Evolutionary conservation across 2,329 filamentous ascomycete species (phyloP).

Genomic region (Byssoonygena ceratinophila): DNA sequence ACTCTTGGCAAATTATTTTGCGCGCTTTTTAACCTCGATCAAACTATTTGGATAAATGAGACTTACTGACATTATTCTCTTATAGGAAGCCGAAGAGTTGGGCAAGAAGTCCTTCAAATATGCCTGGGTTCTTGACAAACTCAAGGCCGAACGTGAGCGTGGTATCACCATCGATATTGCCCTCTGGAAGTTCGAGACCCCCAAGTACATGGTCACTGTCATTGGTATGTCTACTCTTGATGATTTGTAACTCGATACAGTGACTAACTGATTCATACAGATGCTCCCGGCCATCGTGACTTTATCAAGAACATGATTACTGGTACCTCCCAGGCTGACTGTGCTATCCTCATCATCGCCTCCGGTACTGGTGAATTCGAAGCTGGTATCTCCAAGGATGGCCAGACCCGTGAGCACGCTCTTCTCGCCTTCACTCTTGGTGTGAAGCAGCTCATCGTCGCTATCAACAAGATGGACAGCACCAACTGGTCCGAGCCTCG

Average conservation of each 20-base stretch:
- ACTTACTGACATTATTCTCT: slow-evolving; percentile 19
- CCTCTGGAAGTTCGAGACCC: slow-evolving; percentile 99
- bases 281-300: slow-evolving; percentile 99
- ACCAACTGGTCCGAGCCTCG: slow-evolving; percentile 94
- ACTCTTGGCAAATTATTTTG: not conserved
- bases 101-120: slow-evolving; percentile 99
- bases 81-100: slow-evolving; percentile 90
- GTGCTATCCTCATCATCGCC: slow-evolving; percentile 99
- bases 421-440: slow-evolving; percentile 99
- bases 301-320: slow-evolving; percentile 99
- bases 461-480: slow-evolving; percentile 99
- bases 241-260: not conserved
- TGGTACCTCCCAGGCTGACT: slow-evolving; percentile 99
- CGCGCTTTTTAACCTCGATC: not conserved
- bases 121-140: slow-evolving; percentile 99
- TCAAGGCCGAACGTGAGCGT: slow-evolving; percentile 99
- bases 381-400: slow-evolving; percentile 99
- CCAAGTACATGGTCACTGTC: slow-evolving; percentile 95
- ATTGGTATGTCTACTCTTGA: slow-evolving; percentile 56
- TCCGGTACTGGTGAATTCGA: slow-evolving; percentile 99
- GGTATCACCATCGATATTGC: slow-evolving; percentile 99
- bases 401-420: slow-evolving; percentile 99
- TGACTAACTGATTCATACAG: slow-evolving; percentile 32
- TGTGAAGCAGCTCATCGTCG: slow-evolving; percentile 99
- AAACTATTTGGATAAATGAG: not conserved